Evolutionary conservation across 495 filamentous ascomycete genomes (phyloP), one percentile per base, ranked within the genome.

Genomic region (Penicillium lividum): DNA sequence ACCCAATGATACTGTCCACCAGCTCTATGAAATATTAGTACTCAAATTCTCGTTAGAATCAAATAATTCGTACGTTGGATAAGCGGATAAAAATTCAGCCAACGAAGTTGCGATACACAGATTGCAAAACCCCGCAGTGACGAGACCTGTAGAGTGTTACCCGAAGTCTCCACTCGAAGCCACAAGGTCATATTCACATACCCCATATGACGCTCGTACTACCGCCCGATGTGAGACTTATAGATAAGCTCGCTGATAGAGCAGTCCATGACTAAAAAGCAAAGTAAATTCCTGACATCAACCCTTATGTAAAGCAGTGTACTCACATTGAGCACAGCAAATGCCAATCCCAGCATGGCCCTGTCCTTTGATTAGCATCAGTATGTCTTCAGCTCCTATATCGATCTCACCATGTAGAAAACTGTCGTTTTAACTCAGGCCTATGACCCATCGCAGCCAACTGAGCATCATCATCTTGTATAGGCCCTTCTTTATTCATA

Each of bases 1-100:
- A 86, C 87, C 87, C 86, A 90, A 70, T 89, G 85, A 65, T 89
- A 89, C 67, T 88, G 86, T 18, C 85, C 86, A 51, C 80, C 79
- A 40, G 80, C 77, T 8, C 77, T 79, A 18, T 6, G 31, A 10
- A 57, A 47, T 31, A 3, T 50, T 15, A 40, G 52, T 58, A 9
- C 33, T 44, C n/a, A 13, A 48, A 31, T 22, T 22, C 18, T 28
- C 36, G 3, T n/a, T 0, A 15, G 13, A 38, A 45, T 13, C 1
- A 16, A 28, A 38, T 25, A 29, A 30, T 44, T 61, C 80, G 10
- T 65, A 83, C 69, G 86, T 89, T 11, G 88, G 88, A 67, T 86
- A 90, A 5, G 85, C 86, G 8, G 82, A 84, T 9, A 89, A 71
- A 64, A 90, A 89, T 63, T 90, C 88, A 3, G 88, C 86, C 40